A percentile compares a stretch with the other conserved stretches of the same genome.
These are phyloP conservation scores for Talaromyces trachyspermus DNA, from an alignment of 495 filamentous ascomycete genomes.

Conservation along the genomic window DNA sequence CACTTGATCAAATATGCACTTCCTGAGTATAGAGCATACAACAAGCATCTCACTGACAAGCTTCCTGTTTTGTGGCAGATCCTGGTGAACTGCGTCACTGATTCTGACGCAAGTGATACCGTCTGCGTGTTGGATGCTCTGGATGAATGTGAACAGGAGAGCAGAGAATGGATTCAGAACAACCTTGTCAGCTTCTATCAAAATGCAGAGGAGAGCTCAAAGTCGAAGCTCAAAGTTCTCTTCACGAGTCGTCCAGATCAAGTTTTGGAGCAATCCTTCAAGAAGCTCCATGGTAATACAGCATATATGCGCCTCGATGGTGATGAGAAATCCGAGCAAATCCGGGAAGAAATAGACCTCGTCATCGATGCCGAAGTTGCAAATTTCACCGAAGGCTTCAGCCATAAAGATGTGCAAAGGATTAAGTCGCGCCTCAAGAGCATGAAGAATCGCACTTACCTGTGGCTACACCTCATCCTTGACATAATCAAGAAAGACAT, in stretches of 20 bases:
- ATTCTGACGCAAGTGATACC: conserved; percentile 29
- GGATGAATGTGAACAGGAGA: conserved; percentile 27
- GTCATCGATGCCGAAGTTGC: conserved; percentile 28
- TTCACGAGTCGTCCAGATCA: conserved; percentile 43
- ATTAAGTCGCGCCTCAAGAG: conserved; percentile 23
- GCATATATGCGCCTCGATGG: conserved; percentile 18
- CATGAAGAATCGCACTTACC: conserved; percentile 33
- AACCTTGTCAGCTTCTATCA: conserved; percentile 4
- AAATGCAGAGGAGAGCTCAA: conserved; percentile 1
- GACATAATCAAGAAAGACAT: conserved; percentile 17
- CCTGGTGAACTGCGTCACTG: conserved; percentile 17
- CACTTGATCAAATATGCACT: conserved; percentile 23
- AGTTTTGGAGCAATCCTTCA: conserved; percentile 19
- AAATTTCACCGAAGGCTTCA: conserved; percentile 18
- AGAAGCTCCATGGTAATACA: conserved; percentile 24
- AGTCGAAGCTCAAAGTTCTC: conserved; percentile 43
- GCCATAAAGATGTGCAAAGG: neutral
- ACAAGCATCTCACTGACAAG: conserved; percentile 13
- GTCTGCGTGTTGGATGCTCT: conserved; percentile 39
- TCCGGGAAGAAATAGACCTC: conserved; percentile 34
- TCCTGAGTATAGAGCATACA: conserved; percentile 13
- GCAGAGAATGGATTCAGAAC: conserved; percentile 12
- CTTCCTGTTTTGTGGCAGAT: conserved; percentile 33
- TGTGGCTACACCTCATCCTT: conserved; percentile 33
- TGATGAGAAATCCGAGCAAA: conserved; percentile 23